Conservation (phyloP, 331 rosid species). For the Acacia pycnantha region DNA sequence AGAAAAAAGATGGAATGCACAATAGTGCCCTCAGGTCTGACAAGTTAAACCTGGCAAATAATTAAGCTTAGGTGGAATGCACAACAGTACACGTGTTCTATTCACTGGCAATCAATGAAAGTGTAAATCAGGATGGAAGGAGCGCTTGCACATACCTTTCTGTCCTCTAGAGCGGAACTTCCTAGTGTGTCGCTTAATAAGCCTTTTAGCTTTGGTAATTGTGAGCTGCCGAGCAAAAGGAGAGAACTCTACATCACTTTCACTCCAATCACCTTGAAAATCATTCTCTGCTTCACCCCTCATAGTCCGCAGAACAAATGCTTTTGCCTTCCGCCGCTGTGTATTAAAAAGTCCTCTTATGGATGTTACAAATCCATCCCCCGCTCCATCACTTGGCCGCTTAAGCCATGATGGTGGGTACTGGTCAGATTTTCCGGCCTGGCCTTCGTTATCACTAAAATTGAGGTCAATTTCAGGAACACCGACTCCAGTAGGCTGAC, state of each 20-base stretch:
- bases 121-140: neutral
- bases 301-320: constrained; percentile 89
- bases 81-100: neutral
- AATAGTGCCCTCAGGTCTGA: too few species aligned
- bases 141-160: constrained; percentile 62
- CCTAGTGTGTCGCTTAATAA: constrained; percentile 89
- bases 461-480: constrained; percentile 82
- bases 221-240: constrained; percentile 97
- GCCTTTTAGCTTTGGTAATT: constrained; percentile 84
- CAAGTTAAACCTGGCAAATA: too few species aligned
- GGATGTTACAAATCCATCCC: constrained; percentile 98
- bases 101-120: neutral
- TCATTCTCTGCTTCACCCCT: constrained; percentile 96
- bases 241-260: constrained; percentile 81
- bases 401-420: constrained; percentile 77
- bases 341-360: constrained; percentile 87
- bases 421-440: constrained; percentile 71
- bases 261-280: constrained; percentile 96
- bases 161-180: constrained; percentile 87
- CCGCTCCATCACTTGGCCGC: constrained; percentile 95
- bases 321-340: constrained; percentile 94
- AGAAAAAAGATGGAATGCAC: neutral
- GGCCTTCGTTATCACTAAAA: constrained; percentile 89
- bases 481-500: constrained; percentile 55
- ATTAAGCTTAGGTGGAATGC: too few species aligned